Evolutionary conservation across 352 stramenopile genomes (phyloP), one percentile per base, ranked within the genome.

Genomic region (Phytophthora citricola): DNA sequence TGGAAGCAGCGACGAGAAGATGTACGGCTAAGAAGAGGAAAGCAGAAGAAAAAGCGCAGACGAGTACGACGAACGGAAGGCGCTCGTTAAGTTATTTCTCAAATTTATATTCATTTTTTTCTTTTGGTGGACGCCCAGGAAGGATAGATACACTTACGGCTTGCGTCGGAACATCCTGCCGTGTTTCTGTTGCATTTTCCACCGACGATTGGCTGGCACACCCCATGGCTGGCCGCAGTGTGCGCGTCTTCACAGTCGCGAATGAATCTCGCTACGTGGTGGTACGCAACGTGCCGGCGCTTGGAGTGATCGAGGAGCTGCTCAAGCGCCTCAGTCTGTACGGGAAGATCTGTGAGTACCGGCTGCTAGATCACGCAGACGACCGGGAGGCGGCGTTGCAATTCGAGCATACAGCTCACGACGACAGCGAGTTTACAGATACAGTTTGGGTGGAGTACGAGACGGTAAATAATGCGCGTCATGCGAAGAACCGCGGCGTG

Each of bases 381-480:
- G 81, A 90, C 39, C 61, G 72, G 22, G 54, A 73, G 34, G 41
- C 49, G 24, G 67, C 74, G n/a, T 54, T 73, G 20, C 51, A 44
- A 12, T 66, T 74, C 12, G 69, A 65, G 31, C 27, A 52, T 3
- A 36, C 12, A 0, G 43, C 24, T 8, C 27, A 71, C 1, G 63
- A 75, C 7, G 63, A 79, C 43, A 52, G 51, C 4, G 58, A 76
- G 12, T 94, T 90, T 60, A 86, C 75, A 2, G 79, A 94, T 49
- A 69, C 75, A 1, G 57, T 94, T 12, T 92, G 82, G 83, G 61
- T 94, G 26, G 58, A 91, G 47, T 94, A 90, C 67, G 84, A 90
- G 67, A 90, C 76, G 27, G 78, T 90, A 31, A 90, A 89, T 58
- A 90, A 90, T 17, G 83, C 86, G 43, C 82, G 86, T 7, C 78